Evolutionary conservation across 345 rosid species (phyloP), one percentile per base, ranked within the genome.

Genomic region (Syzygium jambos): DNA sequence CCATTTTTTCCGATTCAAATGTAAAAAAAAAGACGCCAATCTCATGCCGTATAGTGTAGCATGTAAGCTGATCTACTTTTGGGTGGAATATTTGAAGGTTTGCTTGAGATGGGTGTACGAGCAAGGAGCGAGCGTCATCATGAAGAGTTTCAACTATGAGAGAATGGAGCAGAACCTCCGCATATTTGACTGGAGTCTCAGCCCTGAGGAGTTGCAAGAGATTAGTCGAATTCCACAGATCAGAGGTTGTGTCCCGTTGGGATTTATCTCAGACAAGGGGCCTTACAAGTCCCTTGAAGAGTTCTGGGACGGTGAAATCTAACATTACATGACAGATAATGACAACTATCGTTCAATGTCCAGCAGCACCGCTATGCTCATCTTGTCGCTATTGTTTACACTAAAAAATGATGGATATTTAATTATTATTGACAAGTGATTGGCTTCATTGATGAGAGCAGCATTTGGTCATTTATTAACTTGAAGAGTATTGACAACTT

Each of bases 131-230:
- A 89, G 61, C 54, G 16, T 87, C 52, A 53, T 85, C 27, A 89
- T 52, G 73, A 89, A 87, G 85, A 89, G 90, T 88, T 89, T 89
- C 85, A 82, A 87, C n/a, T 52, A 85, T 57, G 87, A 78, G 41
- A 89, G 87, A 84, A 78, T 89, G 89, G 15, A 83, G 57, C 87
- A 89, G 87, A 89, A 87, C 52, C 86, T 87, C n/a, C 84, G 38
- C 27, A 87, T 89, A 41, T 89, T 89, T 59, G 87, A 88, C 84
- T 86, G 88, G 91, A 82, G 78, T 49, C 85, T 90, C 11, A 86
- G 68, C 52, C 43, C 38, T 11, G 91, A 86, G 68, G 91, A 90
- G 7, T 3, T 51, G 19, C 27, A 86, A 11, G 56, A 59, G 85
- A 90, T 88, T 38, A 51, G 52, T 6, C 55, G 52, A 82, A 90